Conservation (phyloP, 1,284 basidiomycete species). For the Ganoderma resinaceum region DNA sequence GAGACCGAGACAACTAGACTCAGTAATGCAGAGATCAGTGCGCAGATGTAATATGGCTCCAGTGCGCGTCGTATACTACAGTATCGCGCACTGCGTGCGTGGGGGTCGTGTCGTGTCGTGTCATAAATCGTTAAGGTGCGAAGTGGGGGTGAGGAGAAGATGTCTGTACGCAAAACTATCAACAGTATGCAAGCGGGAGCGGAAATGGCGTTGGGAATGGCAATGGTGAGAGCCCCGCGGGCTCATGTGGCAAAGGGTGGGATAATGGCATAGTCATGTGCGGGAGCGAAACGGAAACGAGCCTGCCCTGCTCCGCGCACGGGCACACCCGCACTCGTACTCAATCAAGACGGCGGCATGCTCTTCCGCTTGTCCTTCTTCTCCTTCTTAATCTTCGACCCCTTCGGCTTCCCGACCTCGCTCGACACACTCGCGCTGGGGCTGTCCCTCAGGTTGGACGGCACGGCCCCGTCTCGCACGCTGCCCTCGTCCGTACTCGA, state of each 20-base stretch:
- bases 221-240: conserved; percentile 8
- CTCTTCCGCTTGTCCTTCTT: conserved; percentile 43
- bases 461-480: conserved; percentile 25
- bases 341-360: conserved; percentile 21
- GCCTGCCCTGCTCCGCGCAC: conserved; percentile 8
- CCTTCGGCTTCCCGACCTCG: conserved; percentile 37
- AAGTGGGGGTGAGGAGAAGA: not conserved
- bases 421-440: conserved; percentile 39
- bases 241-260: conserved; percentile 18
- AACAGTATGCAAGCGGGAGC: conserved; percentile 3
- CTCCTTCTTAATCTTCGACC: conserved; percentile 39
- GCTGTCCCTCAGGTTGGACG: conserved; percentile 31
- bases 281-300: conserved; percentile 16
- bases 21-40: conserved; percentile 25
- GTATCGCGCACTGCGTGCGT: conserved; percentile 29
- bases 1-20: conserved; percentile 21
- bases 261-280: conserved; percentile 29
- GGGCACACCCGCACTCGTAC: not conserved
- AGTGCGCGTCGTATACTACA: conserved; percentile 35
- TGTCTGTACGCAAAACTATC: conserved; percentile 1
- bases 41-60: conserved; percentile 21
- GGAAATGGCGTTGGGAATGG: not conserved
- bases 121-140: conserved; percentile 30
- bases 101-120: conserved; percentile 29
- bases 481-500: conserved; percentile 36